Evolutionary conservation across 208 protist species (phyloP).

Genomic region (Endotrypanum monterogeii): DNA sequence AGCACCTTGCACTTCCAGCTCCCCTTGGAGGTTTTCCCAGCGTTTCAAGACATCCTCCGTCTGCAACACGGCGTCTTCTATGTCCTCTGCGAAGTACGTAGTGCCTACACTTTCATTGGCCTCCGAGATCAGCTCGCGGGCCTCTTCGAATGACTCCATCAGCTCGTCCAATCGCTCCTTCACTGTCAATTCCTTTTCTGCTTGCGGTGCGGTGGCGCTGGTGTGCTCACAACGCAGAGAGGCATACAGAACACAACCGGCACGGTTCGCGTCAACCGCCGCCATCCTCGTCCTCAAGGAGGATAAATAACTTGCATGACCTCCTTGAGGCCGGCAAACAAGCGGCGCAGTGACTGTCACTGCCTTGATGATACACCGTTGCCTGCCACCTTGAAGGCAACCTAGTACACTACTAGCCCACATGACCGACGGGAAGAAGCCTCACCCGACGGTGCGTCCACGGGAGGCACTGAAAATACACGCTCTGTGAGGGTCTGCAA

Average conservation of each 20-base stretch:
- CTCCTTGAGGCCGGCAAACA: too few species aligned
- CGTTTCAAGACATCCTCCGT: constrained; percentile 53
- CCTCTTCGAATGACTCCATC: constrained; percentile 66
- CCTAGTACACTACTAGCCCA: not conserved
- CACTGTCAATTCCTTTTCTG: not conserved
- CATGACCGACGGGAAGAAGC: too few species aligned
- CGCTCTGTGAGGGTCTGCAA: too few species aligned
- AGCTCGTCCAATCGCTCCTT: constrained; percentile 48
- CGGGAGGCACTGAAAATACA: too few species aligned
- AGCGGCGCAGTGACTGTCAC: not conserved
- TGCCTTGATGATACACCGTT: not conserved
- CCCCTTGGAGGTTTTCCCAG: constrained; percentile 46
- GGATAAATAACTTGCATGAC: not conserved
- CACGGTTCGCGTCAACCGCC: not conserved
- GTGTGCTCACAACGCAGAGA: constrained; percentile 13
- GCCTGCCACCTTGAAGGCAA: not conserved
- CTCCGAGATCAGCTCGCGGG: constrained; percentile 67
- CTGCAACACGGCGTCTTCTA: constrained; percentile 59
- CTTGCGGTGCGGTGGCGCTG: not conserved
- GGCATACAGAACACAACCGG: not conserved
- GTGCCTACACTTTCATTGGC: constrained; percentile 67
- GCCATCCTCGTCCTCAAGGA: not conserved
- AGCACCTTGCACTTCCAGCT: constrained; percentile 34
- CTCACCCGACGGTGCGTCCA: too few species aligned
- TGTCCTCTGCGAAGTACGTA: constrained; percentile 71